Evolutionary conservation across 2,329 filamentous ascomycete species (phyloP), one percentile per base, ranked within the genome.

Genomic region (Monilinia laxa): DNA sequence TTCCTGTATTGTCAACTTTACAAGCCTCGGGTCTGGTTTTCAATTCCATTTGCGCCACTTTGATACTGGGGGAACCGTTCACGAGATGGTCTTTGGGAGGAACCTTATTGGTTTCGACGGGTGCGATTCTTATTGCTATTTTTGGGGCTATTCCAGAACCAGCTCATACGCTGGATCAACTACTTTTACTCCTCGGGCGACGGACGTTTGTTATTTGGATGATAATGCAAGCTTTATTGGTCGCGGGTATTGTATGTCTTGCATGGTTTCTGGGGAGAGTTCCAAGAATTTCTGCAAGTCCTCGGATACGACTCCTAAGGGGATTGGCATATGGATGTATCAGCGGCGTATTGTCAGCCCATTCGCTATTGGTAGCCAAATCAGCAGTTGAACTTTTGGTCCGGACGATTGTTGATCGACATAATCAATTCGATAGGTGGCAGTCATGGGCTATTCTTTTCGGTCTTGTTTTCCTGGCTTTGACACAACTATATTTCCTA

Each of bases 1-100:
- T 99, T 28, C 95, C 95, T 25, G 93, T 99, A 7, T 85, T 99
- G 45, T 98, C 94, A 66, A 97, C 95, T 1, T 82, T 99, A 49
- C 95, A 99, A 80, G 94, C 94, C 23, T 96, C 94, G 4, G 95
- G 95, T 55, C 84, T 99, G 65, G 95, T 99, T 69, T 99, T 99
- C 84, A 99, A 99, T 82, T 97, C 94, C 67, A 92, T 98, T 78
- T 97, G 96, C 83, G 95, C 95, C 69, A 96, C 93, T 55, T 81
- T 98, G 67, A 92, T 98, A 74, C 85, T 99, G 58, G 89, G 90
- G 75, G 94, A 99, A 79, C 92, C 93, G 5, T 99, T 98, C 79
- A 98, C 95, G 63, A 87, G 86, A 77, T 96, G 93, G 85, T 97
- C 94, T n/a, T 83, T 96, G 49, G 86, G 91, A 74, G 95, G 95